Percentiles rank a stretch among this genome's conserved stretches.
phyloP scores from a whole-genome alignment of 345 rosid genomes.

The Murraya koenigii region DNA sequence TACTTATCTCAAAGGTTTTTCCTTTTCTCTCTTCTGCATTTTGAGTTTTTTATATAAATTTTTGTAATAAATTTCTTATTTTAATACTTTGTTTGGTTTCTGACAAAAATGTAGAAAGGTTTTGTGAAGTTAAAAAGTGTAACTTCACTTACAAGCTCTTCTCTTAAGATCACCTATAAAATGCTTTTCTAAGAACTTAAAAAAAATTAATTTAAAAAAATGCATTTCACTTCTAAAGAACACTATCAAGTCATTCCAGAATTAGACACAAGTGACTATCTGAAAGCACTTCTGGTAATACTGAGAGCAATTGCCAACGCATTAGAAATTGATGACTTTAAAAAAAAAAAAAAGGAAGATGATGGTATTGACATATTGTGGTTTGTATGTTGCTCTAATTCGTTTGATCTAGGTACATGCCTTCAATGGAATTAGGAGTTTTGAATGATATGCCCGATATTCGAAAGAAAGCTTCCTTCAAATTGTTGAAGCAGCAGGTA shows the following conservation, averaged over 20 bases:
- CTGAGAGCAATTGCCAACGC: neutral
- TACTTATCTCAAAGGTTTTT: constrained; percentile 58
- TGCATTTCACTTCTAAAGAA: neutral
- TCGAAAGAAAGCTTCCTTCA: constrained; percentile 63
- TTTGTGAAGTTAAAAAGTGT: too few species aligned
- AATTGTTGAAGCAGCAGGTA: constrained; percentile 72
- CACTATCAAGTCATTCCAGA: neutral
- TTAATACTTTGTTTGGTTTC: neutral
- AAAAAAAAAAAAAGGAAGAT: too few species aligned
- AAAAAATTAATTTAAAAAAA: too few species aligned
- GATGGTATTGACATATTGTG: too few species aligned
- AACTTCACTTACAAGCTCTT: neutral
- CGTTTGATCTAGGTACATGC: constrained; percentile 58
- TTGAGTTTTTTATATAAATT: neutral
- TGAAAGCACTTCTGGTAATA: neutral
- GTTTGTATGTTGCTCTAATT: too few species aligned
- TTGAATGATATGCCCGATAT: constrained; percentile 65
- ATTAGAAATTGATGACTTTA: too few species aligned
- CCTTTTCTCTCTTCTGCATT: neutral
- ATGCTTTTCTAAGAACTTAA: neutral
- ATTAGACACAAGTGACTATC: neutral
- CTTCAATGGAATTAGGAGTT: constrained; percentile 76
- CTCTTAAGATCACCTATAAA: neutral
- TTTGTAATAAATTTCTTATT: neutral
- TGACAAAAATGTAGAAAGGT: neutral